A percentile compares a stretch with the other conserved stretches of the same genome.
Conservation (phyloP, 306 rosid genomes). For the Cucumis hystrix region DNA sequence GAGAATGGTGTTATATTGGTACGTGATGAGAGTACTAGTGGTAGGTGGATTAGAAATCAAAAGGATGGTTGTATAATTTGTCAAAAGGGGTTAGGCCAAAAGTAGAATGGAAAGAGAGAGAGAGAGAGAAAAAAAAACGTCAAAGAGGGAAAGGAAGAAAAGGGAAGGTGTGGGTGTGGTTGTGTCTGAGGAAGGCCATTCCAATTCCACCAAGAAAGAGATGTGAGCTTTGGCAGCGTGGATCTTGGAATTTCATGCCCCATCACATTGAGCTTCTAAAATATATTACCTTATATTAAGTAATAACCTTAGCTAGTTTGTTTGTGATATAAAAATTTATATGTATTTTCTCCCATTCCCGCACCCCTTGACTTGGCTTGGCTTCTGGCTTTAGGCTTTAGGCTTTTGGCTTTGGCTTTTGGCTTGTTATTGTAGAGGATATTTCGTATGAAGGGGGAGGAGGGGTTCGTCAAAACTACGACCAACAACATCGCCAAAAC, state of each 20-base stretch:
- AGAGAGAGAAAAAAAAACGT: background rate
- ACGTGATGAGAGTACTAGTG: background rate
- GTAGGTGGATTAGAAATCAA: background rate
- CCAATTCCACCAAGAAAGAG: background rate
- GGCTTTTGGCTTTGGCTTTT: background rate
- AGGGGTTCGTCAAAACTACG: slow-evolving; percentile 1
- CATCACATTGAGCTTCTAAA: background rate
- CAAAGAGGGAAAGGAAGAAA: background rate
- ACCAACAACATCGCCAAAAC: background rate
- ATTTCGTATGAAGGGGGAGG: background rate
- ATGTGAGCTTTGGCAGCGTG: background rate
- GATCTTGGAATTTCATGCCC: background rate
- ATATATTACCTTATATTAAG: no score
- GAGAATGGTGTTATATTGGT: no score
- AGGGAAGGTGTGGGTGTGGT: background rate
- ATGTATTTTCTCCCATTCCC: no score
- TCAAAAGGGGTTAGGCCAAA: background rate
- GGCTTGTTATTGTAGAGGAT: background rate
- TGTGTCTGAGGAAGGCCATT: background rate
- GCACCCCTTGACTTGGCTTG: no score
- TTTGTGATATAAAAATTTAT: no score
- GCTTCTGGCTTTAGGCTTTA: no score
- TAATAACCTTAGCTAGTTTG: no score
- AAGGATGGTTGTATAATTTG: background rate
- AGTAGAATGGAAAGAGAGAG: background rate